Base-by-base conservation (phyloP, 352 stramenopile genomes). In the Phytophthora aleatoria region DNA sequence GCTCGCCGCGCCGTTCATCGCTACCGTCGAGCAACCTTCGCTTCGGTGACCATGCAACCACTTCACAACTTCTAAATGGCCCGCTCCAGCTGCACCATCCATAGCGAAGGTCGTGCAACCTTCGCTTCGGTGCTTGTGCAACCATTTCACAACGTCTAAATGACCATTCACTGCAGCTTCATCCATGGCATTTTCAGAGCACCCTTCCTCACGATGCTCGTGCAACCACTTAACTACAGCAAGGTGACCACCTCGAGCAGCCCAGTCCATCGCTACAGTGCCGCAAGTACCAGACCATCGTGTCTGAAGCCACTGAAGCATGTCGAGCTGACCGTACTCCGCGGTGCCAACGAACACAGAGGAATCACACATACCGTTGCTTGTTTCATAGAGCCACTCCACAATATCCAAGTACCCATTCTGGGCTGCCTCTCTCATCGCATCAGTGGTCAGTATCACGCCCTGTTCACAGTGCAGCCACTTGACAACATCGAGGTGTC, bases 101-200 rank as follows among this genome's bases (percentile, higher is more conserved):
- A 72, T 69, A 9, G 60, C 59, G 10, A 41, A 0, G 8, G 4
- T 61, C 2, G 50, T 60, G 38, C 61, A 70, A 6, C 54, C 60
- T 48, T 67, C 60, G 1, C 28, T 64, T 10, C 61, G 60, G 15
- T 74, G 39, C 12, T 61, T 30, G 15, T 73, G 59, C 16, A 73
- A 26, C 47, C 53, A 72, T 24, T 61, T 49, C 12, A 69, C 48
- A n/a, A 73, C 28, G 13, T 52, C 48, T 3, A 69, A 24, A 24
- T 57, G 51, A 0, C 57, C 57, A 31, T 53, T 58, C 16, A 10
- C 13, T 12, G 53, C 66, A 51, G 60, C 55, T 16, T 27, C 35
- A 39, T 74, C 27, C 61, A 69, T 62, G 7, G 61, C 43, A 1
- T 50, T 49, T 13, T 39, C 49, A 11, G 43, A 59, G 12, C 57